Evolutionary conservation across 1,284 basidiomycete genomes (phyloP).

Genomic region (Trichosporon inkin): DNA sequence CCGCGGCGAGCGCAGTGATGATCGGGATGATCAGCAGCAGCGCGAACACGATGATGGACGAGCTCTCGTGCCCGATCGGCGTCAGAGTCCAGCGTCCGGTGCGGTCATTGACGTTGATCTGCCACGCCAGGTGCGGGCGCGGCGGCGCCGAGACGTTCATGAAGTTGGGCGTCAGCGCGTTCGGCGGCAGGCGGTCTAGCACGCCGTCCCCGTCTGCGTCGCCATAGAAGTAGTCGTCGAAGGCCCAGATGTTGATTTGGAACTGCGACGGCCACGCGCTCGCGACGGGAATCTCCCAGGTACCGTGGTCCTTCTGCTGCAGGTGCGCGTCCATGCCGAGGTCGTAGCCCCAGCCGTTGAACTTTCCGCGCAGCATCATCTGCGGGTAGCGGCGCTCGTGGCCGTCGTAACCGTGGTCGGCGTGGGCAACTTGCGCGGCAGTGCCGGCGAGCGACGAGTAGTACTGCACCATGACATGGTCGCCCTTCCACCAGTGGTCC

Average conservation of each 20-base stretch:
- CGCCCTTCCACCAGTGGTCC: slow-evolving; percentile 70
- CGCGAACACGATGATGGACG: slow-evolving; percentile 79
- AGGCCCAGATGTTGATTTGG: slow-evolving; percentile 81
- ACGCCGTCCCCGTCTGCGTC: slow-evolving; percentile 80
- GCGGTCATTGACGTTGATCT: slow-evolving; percentile 69
- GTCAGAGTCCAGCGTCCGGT: slow-evolving; percentile 69
- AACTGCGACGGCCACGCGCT: slow-evolving; percentile 79
- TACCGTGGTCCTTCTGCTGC: slow-evolving; percentile 59
- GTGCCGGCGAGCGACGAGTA: slow-evolving; percentile 66
- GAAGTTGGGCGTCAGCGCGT: slow-evolving; percentile 72
- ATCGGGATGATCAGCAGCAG: slow-evolving; percentile 74
- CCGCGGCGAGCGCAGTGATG: slow-evolving; percentile 74
- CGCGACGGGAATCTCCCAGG: slow-evolving; percentile 60
- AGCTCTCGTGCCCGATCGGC: slow-evolving; percentile 71
- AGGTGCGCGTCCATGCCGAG: slow-evolving; percentile 67
- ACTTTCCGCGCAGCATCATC: slow-evolving; percentile 75
- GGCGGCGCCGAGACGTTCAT: slow-evolving; percentile 69
- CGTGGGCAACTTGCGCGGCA: slow-evolving; percentile 66
- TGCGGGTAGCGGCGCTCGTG: slow-evolving; percentile 72
- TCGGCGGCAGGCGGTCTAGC: slow-evolving; percentile 82
- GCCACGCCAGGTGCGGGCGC: slow-evolving; percentile 70
- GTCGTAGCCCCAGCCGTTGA: slow-evolving; percentile 87
- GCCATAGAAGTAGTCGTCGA: slow-evolving; percentile 84
- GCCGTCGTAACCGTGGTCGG: slow-evolving; percentile 62
- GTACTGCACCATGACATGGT: slow-evolving; percentile 84